Conservation (phyloP, 164 flowering plant genomes). For the Umbellularia californica region DNA sequence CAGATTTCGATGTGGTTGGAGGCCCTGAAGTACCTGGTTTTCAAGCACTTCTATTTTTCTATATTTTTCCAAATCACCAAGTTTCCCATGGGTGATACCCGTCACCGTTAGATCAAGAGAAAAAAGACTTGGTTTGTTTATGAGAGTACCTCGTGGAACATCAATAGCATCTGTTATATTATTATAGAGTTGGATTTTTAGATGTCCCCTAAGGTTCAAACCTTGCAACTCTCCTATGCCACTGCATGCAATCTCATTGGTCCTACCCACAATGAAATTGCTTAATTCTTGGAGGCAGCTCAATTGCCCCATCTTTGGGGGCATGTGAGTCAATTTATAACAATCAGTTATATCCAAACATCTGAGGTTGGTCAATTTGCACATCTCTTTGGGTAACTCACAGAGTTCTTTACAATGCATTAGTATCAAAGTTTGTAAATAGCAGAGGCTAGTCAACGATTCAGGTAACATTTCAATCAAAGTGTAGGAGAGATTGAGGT, state of each 20-base stretch:
- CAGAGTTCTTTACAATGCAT: background rate
- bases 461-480: conserved; percentile 8
- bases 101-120: background rate
- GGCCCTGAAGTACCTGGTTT: background rate
- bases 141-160: background rate
- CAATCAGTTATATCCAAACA: background rate
- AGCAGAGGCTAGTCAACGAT: background rate
- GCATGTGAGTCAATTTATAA: background rate
- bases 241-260: background rate
- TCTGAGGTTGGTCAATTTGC: conserved; percentile 8
- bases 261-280: background rate
- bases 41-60: background rate
- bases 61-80: background rate
- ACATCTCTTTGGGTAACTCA: conserved; percentile 9
- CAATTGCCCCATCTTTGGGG: background rate
- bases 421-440: conserved; percentile 4
- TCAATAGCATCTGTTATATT: too few relatives aligned
- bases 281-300: background rate
- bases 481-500: conserved; percentile 9
- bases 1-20: conserved; percentile 21
- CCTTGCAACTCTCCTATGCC: background rate
- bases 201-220: background rate
- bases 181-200: too few relatives aligned
- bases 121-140: background rate
- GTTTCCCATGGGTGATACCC: background rate